phyloP scores from a whole-genome alignment of 2,329 filamentous ascomycete species.

The Pseudogymnoascus sp. region DNA sequence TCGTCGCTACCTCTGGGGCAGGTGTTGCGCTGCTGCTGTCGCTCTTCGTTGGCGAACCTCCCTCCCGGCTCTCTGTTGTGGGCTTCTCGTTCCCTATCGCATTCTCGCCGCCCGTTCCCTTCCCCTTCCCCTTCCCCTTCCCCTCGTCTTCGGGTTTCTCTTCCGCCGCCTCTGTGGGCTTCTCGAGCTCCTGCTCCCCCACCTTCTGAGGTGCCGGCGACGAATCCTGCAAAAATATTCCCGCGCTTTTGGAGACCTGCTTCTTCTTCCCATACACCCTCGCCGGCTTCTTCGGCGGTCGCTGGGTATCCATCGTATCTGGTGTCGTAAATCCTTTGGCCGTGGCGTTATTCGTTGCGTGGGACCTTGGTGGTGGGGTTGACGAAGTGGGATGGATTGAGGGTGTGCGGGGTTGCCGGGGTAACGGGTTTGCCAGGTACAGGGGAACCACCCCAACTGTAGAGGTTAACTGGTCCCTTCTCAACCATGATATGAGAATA shows the following conservation, averaged over 20 bases:
- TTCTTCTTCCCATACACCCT: slow-evolving; percentile 9
- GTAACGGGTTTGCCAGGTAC: background rate
- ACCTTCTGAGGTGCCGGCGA: background rate
- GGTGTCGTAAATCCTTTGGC: background rate
- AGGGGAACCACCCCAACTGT: background rate
- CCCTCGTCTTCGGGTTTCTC: background rate
- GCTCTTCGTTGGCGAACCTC: background rate
- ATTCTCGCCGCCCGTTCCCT: background rate
- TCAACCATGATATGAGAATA: background rate
- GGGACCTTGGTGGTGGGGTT: slow-evolving; percentile 2
- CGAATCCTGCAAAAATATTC: background rate
- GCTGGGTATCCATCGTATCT: slow-evolving; percentile 1
- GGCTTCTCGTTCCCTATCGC: background rate
- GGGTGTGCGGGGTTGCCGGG: background rate
- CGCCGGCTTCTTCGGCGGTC: background rate
- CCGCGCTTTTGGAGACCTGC: background rate
- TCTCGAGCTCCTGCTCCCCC: background rate
- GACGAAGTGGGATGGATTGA: background rate
- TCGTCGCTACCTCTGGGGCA: background rate
- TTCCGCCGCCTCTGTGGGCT: background rate
- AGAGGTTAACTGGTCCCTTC: background rate
- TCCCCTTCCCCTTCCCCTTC: background rate
- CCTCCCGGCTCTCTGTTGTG: background rate
- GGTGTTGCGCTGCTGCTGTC: background rate
- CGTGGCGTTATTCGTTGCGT: background rate